Conservation (phyloP, 139 green algal genomes). For the Asterochloris sp. region DNA sequence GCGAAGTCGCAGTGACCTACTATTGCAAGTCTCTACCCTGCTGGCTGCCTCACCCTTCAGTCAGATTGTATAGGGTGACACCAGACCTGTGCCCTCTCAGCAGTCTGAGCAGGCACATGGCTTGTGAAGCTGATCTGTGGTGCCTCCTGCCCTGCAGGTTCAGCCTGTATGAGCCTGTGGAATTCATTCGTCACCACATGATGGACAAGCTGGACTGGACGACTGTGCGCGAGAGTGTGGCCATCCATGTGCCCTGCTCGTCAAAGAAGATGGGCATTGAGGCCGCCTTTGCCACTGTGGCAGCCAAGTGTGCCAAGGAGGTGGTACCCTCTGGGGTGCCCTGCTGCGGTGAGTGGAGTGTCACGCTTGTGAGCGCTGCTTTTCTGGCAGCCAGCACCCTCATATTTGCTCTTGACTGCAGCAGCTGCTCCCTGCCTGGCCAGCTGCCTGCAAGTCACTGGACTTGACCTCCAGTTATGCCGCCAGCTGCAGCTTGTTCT, state of each 20-base stretch:
- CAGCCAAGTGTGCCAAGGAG: constrained; percentile 75
- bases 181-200: constrained; percentile 94
- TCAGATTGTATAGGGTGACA: neutral
- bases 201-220: constrained; percentile 93
- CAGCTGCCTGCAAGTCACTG: neutral
- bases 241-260: constrained; percentile 94
- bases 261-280: constrained; percentile 98
- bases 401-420: neutral
- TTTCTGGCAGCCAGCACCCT: neutral
- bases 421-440: neutral
- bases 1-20: no score
- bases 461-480: no score
- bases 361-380: neutral
- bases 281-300: constrained; percentile 72
- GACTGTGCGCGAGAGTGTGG: constrained; percentile 78
- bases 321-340: constrained; percentile 78
- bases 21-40: neutral
- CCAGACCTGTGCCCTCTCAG: neutral
- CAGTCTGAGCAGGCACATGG: neutral
- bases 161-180: constrained; percentile 91
- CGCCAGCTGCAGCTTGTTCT: no score
- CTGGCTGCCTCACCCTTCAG: neutral
- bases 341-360: constrained; percentile 69
- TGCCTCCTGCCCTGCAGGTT: constrained; percentile 40
- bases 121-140: neutral